Evolutionary conservation across 2,329 filamentous ascomycete species (phyloP).

Genomic region (Botrytis aclada): DNA sequence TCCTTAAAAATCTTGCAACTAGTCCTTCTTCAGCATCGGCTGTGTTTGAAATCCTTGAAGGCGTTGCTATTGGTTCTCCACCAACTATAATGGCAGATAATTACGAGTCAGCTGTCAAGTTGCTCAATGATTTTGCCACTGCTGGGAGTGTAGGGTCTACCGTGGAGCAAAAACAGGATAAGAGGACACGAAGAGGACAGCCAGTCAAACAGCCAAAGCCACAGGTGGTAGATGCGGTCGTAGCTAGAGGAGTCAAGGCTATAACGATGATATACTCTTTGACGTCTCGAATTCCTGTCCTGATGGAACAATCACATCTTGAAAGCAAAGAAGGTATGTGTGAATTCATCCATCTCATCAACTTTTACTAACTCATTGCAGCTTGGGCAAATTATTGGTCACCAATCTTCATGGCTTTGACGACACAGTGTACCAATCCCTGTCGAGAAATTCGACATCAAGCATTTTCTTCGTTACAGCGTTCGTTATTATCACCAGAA

Average conservation of each 20-base stretch:
- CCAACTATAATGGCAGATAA: conserved; percentile 91
- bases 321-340: conserved; percentile 64
- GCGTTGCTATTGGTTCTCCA: conserved; percentile 65
- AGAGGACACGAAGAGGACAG: conserved; percentile 40
- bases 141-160: conserved; percentile 71
- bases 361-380: background rate
- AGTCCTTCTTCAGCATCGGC: conserved; percentile 68
- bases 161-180: conserved; percentile 67
- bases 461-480: conserved; percentile 81
- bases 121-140: conserved; percentile 87
- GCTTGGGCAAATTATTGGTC: conserved; percentile 99
- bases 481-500: conserved; percentile 79
- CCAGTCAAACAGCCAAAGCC: conserved; percentile 45
- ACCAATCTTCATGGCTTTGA: conserved; percentile 86
- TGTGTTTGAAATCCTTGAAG: conserved; percentile 85
- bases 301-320: conserved; percentile 91
- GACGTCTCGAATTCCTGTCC: conserved; percentile 74
- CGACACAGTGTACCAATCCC: conserved; percentile 87
- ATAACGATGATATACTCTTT: conserved; percentile 79
- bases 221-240: conserved; percentile 62
- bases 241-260: conserved; percentile 75
- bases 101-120: conserved; percentile 79
- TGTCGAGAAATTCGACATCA: conserved; percentile 90
- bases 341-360: background rate
- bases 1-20: conserved; percentile 71